These are phyloP conservation scores for Cryptosporidium sp. DNA, from an alignment of 169 alveolate species.

Conservation along the genomic window DNA sequence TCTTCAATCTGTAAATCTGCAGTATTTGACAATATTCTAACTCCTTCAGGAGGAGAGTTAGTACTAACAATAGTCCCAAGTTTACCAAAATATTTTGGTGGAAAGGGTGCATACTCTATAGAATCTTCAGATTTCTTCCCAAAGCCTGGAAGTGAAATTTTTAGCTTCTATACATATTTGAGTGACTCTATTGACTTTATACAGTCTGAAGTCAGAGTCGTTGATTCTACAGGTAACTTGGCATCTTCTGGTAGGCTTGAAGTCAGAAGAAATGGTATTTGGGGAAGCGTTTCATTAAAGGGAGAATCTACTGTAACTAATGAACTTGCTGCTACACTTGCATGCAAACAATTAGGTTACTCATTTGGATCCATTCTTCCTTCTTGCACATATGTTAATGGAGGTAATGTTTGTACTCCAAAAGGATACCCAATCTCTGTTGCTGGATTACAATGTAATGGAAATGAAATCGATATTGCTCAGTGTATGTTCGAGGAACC, in stretches of 20 bases:
- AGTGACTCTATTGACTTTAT: constrained; percentile 88
- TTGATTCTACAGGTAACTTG: constrained; percentile 85
- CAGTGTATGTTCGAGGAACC: constrained; percentile 72
- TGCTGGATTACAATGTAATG: constrained; percentile 72
- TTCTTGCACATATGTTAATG: constrained; percentile 67
- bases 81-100: constrained; percentile 81
- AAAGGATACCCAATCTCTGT: constrained; percentile 73
- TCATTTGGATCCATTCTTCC: constrained; percentile 50
- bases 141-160: constrained; percentile 78
- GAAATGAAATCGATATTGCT: constrained; percentile 66
- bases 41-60: constrained; percentile 89
- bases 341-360: constrained; percentile 65
- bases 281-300: constrained; percentile 79
- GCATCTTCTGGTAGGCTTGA: constrained; percentile 82
- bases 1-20: constrained; percentile 91
- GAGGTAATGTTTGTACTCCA: constrained; percentile 71
- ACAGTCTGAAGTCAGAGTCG: constrained; percentile 87
- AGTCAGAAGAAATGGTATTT: constrained; percentile 77
- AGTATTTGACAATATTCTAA: constrained; percentile 86
- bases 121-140: constrained; percentile 80
- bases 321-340: constrained; percentile 73
- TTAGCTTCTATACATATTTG: constrained; percentile 79
- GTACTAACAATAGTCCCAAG: constrained; percentile 85
- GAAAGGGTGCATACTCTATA: constrained; percentile 70
- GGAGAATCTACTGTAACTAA: constrained; percentile 68